Evolutionary conservation across 202 grass and related monocot genomes (phyloP), one percentile per base, ranked within the genome.

Genomic region (Digitaria exilis): DNA sequence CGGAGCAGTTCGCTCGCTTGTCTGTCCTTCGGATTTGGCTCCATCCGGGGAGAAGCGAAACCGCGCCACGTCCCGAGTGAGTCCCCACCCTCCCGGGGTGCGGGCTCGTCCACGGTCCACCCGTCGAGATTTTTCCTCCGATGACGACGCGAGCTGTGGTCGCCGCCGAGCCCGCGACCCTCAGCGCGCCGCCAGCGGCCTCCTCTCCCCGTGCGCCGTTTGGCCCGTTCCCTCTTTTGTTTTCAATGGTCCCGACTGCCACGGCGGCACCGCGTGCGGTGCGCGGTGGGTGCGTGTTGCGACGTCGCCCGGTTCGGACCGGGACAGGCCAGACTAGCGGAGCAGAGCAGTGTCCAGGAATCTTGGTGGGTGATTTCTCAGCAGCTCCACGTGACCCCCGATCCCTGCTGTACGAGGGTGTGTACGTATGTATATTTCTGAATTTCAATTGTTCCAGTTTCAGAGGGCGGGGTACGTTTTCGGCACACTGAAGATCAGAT

Each of bases 351-450:
- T 50, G 29, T 54, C 63, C 44, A 12, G 39, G 63, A 85, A 81
- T 81, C 82, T 59, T 30, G n/a, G 35, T 65, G 65, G 45, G 44
- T 31, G 15, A 62, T 66, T 77, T 60, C 22, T 22, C 21, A 46
- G 85, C 21, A 30, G 6, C 28, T 37, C 37, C 71, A 52, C 31
- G 39, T 45, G 60, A 48, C 24, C 0, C 30, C 2, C 4, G 82
- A 64, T 77, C 30, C 65, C 44, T 46, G 44, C 1, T 45, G 1
- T 56, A 25, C 50, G 5, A 14, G 63, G 18, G n/a, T 22, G 17
- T 41, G 54, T 32, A 16, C 24, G 3, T 29, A n/a, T n/a, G n/a
- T n/a, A n/a, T n/a, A 14, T 15, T 21, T 34, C 4, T 32, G 1
- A 21, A n/a, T 54, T 54, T 55, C 49, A 15, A 4, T 22, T 31